Conservation (phyloP, 768 basidiomycete genomes). For the Pisolithus marmoratus region DNA sequence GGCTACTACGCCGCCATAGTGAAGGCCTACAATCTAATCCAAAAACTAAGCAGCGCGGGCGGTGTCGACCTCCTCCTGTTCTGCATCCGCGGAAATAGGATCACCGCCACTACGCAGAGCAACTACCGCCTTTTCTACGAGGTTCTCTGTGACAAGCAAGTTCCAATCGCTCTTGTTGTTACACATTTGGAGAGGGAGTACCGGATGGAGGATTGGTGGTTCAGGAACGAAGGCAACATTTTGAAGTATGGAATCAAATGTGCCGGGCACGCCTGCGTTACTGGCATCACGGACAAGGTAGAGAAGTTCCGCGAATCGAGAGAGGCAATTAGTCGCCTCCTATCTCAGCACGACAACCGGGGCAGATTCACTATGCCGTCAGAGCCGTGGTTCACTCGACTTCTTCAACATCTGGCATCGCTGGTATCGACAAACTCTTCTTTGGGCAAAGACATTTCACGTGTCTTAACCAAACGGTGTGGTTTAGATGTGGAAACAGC, state of each 20-base stretch:
- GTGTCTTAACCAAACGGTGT: slow-evolving; percentile 21
- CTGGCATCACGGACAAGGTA: slow-evolving; percentile 27
- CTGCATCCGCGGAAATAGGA: slow-evolving; percentile 31
- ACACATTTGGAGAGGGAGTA: slow-evolving; percentile 35
- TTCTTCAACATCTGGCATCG: slow-evolving; percentile 16
- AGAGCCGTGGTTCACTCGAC: slow-evolving; percentile 20
- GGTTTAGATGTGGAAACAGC: slow-evolving; percentile 24
- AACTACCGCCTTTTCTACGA: slow-evolving; percentile 38
- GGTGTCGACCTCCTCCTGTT: slow-evolving; percentile 33
- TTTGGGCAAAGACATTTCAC: slow-evolving; percentile 20
- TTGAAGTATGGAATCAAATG: slow-evolving; percentile 21
- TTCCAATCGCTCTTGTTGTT: slow-evolving; percentile 36
- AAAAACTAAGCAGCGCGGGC: slow-evolving; percentile 17
- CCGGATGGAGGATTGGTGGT: slow-evolving; percentile 34
- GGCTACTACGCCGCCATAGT: slow-evolving; percentile 24
- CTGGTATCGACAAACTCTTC: slow-evolving; percentile 18
- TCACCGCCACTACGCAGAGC: slow-evolving; percentile 23
- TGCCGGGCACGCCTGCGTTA: slow-evolving; percentile 37
- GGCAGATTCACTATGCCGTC: slow-evolving; percentile 19
- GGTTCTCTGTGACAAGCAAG: slow-evolving; percentile 32
- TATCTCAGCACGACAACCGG: slow-evolving; percentile 6
- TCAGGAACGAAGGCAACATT: slow-evolving; percentile 21
- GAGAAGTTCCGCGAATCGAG: slow-evolving; percentile 32
- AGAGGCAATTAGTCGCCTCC: slow-evolving; percentile 16
- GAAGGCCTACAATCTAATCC: slow-evolving; percentile 23